These are phyloP conservation scores for Penicillium atrosanguineum DNA, from an alignment of 495 filamentous ascomycete genomes.

Conservation along the genomic window DNA sequence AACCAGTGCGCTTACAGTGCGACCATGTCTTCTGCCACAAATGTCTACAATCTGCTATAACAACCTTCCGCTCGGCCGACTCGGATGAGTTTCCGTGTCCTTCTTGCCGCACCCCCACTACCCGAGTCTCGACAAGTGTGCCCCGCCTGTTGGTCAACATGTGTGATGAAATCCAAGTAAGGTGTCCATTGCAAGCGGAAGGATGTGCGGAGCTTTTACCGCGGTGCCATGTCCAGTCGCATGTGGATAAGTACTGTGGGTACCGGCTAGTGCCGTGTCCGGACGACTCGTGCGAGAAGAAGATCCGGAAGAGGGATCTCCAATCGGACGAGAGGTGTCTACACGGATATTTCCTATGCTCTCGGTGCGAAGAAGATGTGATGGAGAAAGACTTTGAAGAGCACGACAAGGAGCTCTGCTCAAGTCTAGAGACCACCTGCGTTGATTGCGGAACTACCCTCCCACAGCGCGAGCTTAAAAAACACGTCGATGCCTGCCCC, in stretches of 20 bases:
- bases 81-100: constrained; percentile 46
- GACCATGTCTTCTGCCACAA: constrained; percentile 73
- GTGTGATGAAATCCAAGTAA: constrained; percentile 72
- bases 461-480: constrained; percentile 44
- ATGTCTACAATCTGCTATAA: constrained; percentile 64
- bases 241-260: constrained; percentile 73
- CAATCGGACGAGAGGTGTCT: constrained; percentile 46
- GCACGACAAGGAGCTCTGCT: constrained; percentile 51
- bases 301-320: constrained; percentile 48
- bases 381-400: constrained; percentile 55
- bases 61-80: constrained; percentile 34
- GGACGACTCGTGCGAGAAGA: constrained; percentile 44
- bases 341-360: constrained; percentile 53
- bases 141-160: constrained; percentile 59
- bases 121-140: constrained; percentile 38
- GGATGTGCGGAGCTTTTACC: constrained; percentile 64
- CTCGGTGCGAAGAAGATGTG: constrained; percentile 51
- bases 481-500: constrained; percentile 52
- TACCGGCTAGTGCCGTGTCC: constrained; percentile 66
- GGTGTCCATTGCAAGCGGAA: constrained; percentile 60
- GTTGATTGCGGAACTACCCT: constrained; percentile 51
- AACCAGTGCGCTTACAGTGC: constrained; percentile 70
- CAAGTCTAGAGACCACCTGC: constrained; percentile 49
- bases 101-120: constrained; percentile 42
- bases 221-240: constrained; percentile 66